Conservation (phyloP, 164 flowering plant genomes). For the Macadamia tetraphylla region DNA sequence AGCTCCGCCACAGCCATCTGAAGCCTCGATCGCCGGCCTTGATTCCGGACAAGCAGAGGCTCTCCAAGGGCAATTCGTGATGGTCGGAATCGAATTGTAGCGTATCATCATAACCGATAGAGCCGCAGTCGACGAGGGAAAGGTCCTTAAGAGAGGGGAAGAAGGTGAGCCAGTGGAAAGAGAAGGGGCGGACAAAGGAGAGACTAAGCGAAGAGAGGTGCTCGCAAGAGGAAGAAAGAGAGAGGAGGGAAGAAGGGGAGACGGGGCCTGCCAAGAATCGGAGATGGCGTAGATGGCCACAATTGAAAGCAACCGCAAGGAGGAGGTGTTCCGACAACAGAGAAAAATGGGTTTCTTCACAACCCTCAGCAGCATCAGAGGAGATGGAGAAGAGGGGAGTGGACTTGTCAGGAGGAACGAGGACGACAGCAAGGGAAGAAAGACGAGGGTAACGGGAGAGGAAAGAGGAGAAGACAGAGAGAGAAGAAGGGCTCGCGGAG, state of each 20-base stretch:
- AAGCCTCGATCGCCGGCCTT: slow-evolving; percentile 37
- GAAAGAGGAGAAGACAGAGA: slow-evolving; percentile 29
- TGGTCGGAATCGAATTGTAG: not conserved
- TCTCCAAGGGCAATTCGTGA: slow-evolving; percentile 42
- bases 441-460: slow-evolving; percentile 51
- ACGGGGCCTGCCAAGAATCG: slow-evolving; percentile 42
- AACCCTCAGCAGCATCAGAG: not conserved
- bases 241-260: slow-evolving; percentile 28
- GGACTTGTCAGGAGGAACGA: slow-evolving; percentile 7
- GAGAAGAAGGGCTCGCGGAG: slow-evolving; percentile 10
- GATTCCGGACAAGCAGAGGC: slow-evolving; percentile 49
- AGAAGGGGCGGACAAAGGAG: slow-evolving; percentile 33
- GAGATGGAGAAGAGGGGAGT: not conserved
- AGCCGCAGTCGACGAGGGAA: slow-evolving; percentile 10
- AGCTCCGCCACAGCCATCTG: slow-evolving; percentile 67
- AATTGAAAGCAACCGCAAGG: slow-evolving; percentile 24
- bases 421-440: slow-evolving; percentile 41
- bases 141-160: slow-evolving; percentile 42
- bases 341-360: not conserved
- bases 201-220: slow-evolving; percentile 42
- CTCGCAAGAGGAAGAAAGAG: slow-evolving; percentile 37
- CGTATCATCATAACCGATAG: not conserved
- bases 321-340: slow-evolving; percentile 27
- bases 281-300: slow-evolving; percentile 34
- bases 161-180: slow-evolving; percentile 39